Evolutionary conservation across 441 rosid species (phyloP).

Genomic region (Brassica balearica): DNA sequence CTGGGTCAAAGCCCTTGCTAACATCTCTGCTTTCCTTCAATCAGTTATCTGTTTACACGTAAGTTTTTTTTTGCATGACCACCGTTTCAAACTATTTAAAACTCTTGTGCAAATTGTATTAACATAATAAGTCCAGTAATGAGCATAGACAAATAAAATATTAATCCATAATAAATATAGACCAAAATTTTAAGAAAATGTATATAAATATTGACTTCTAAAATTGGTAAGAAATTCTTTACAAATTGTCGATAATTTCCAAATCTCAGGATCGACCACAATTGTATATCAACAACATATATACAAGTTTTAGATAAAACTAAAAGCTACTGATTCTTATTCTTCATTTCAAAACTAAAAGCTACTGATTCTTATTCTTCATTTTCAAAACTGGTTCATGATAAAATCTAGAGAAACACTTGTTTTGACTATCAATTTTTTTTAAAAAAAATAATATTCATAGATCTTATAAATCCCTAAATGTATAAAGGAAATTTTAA

Average conservation of each 20-base stretch:
- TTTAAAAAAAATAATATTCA: background rate
- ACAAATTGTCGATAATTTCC: background rate
- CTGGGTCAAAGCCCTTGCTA: constrained; percentile 83
- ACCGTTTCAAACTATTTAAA: background rate
- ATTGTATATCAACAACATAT: background rate
- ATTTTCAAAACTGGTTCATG: background rate
- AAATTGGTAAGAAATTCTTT: background rate
- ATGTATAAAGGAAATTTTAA: background rate
- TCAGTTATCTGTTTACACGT: constrained; percentile 87
- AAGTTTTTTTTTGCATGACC: constrained; percentile 26
- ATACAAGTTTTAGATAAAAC: background rate
- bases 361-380: background rate
- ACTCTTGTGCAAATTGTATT: background rate
- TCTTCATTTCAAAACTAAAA: background rate
- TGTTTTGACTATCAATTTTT: background rate
- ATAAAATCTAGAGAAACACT: background rate
- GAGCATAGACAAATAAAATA: background rate
- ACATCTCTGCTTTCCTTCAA: constrained; percentile 82
- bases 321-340: background rate
- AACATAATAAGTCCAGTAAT: background rate
- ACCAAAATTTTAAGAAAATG: background rate
- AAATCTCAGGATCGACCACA: background rate
- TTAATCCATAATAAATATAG: background rate
- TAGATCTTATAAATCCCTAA: background rate
- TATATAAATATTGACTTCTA: background rate